phyloP scores from a whole-genome alignment of 202 grass and related monocot species.

The Zizania palustris region DNA sequence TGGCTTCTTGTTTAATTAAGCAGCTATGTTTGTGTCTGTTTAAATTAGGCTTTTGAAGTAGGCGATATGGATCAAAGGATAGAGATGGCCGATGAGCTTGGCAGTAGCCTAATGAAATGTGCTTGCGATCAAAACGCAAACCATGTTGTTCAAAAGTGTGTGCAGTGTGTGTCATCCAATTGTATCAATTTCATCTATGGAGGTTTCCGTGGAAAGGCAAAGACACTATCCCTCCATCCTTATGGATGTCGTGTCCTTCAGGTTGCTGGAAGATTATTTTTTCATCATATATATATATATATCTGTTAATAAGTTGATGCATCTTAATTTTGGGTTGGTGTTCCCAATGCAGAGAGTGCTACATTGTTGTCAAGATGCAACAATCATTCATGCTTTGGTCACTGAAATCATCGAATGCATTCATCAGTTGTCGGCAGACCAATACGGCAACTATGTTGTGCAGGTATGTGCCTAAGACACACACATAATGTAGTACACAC shows the following conservation, averaged over 20 bases:
- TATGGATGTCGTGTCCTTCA: constrained; percentile 63
- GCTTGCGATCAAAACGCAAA: too few species aligned
- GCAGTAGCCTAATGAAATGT: too few species aligned
- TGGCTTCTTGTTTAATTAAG: too few species aligned
- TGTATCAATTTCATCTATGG: constrained; percentile 46
- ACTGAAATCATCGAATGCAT: constrained; percentile 40
- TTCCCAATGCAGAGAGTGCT: constrained; percentile 52
- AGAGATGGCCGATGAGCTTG: too few species aligned
- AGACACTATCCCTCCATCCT: constrained; percentile 42
- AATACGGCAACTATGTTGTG: constrained; percentile 58
- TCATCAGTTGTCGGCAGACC: constrained; percentile 39
- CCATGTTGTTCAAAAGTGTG: constrained; percentile 53
- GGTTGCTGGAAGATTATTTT: constrained; percentile 46
- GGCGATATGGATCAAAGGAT: too few species aligned
- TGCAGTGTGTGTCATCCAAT: constrained; percentile 53
- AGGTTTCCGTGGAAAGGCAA: constrained; percentile 44
- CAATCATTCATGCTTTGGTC: constrained; percentile 32
- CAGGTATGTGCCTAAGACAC: too few species aligned
- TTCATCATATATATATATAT: neutral
- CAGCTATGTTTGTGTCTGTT: too few species aligned
- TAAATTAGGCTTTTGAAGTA: too few species aligned
- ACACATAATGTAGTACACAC: too few species aligned
- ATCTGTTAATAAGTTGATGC: too few species aligned
- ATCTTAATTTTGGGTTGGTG: neutral
- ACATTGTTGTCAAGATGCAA: constrained; percentile 45